Evolutionary conservation across 176 grass and related monocot genomes (phyloP).

Genomic region (Sorghum bicolor): DNA sequence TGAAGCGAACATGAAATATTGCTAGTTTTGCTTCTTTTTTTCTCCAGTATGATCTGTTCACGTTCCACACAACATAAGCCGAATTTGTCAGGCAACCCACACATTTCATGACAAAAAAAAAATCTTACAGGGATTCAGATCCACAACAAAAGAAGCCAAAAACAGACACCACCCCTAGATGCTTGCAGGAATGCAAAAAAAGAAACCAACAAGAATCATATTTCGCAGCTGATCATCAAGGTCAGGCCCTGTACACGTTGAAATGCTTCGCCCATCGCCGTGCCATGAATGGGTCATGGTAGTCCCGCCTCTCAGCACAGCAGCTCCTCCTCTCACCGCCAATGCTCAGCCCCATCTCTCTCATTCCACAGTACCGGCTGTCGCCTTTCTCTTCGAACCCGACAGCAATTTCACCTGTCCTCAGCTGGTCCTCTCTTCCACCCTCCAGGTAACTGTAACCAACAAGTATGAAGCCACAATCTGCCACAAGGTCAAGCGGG

Average conservation of each 20-base stretch:
- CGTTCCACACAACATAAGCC: constrained; percentile 17
- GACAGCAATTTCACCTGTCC: constrained; percentile 54
- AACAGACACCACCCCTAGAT: not conserved
- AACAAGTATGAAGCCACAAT: constrained; percentile 62
- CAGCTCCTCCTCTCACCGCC: constrained; percentile 58
- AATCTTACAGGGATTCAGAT: constrained; percentile 25
- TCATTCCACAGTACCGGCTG: constrained; percentile 9
- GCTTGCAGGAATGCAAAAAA: constrained; percentile 35
- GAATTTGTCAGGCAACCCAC: constrained; percentile 22
- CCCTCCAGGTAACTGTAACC: constrained; percentile 75
- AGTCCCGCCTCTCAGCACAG: constrained; percentile 57
- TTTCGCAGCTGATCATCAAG: constrained; percentile 13
- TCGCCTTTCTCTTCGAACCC: constrained; percentile 60
- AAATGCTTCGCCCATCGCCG: constrained; percentile 92
- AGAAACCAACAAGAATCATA: constrained; percentile 38
- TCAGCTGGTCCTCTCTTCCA: constrained; percentile 58
- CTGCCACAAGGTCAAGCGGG: constrained; percentile 50
- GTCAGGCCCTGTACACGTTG: constrained; percentile 70
- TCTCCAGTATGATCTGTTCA: not conserved
- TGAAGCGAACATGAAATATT: no score
- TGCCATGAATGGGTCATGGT: constrained; percentile 84
- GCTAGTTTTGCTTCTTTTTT: not conserved
- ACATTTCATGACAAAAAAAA: constrained; percentile 15
- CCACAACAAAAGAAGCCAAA: constrained; percentile 13
- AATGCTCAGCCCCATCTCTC: constrained; percentile 38